A percentile compares a stretch with the other conserved stretches of the same genome.
phyloP scores from a whole-genome alignment of 805 yeast species.

The Sungouiozyma intestinalis region DNA sequence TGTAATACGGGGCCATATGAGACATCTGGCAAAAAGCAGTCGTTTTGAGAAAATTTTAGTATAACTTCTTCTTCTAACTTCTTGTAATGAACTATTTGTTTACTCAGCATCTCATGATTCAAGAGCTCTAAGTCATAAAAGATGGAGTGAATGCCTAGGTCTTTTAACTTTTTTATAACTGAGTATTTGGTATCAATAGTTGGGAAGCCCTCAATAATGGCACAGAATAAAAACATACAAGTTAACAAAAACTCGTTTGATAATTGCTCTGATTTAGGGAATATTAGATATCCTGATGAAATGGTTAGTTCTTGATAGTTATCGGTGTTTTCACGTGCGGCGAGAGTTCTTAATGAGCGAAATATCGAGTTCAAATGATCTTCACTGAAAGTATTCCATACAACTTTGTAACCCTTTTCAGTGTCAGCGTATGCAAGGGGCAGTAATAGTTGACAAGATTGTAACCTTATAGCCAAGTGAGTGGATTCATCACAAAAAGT shows the following conservation, averaged over 20 bases:
- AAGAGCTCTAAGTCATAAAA: slow-evolving; percentile 43
- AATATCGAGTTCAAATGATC: slow-evolving; percentile 3
- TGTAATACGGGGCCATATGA: slow-evolving; percentile 18
- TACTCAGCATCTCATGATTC: slow-evolving; percentile 47
- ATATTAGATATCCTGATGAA: slow-evolving; percentile 8
- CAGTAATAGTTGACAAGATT: slow-evolving; percentile 18
- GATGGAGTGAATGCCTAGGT: slow-evolving; percentile 45
- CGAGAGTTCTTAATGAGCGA: neutral
- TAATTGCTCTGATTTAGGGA: slow-evolving; percentile 13
- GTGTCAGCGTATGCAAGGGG: slow-evolving; percentile 20
- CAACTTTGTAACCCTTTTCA: slow-evolving; percentile 16
- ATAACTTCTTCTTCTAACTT: slow-evolving; percentile 29
- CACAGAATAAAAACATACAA: slow-evolving; percentile 59
- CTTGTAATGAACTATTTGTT: slow-evolving; percentile 51
- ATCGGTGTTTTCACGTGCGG: neutral
- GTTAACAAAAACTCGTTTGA: slow-evolving; percentile 52
- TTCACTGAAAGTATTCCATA: slow-evolving; percentile 8
- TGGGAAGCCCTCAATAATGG: slow-evolving; percentile 40
- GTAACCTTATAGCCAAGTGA: slow-evolving; percentile 12
- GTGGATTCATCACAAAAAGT: slow-evolving; percentile 7
- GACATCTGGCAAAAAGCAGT: slow-evolving; percentile 16
- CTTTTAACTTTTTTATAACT: slow-evolving; percentile 47
- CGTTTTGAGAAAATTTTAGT: slow-evolving; percentile 25
- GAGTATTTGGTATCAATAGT: slow-evolving; percentile 35
- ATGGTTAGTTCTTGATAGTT: neutral